A percentile compares a stretch with the other conserved stretches of the same genome.
Conservation (phyloP, 2,329 filamentous ascomycete genomes). For the Bimuria novae-zelandiae region DNA sequence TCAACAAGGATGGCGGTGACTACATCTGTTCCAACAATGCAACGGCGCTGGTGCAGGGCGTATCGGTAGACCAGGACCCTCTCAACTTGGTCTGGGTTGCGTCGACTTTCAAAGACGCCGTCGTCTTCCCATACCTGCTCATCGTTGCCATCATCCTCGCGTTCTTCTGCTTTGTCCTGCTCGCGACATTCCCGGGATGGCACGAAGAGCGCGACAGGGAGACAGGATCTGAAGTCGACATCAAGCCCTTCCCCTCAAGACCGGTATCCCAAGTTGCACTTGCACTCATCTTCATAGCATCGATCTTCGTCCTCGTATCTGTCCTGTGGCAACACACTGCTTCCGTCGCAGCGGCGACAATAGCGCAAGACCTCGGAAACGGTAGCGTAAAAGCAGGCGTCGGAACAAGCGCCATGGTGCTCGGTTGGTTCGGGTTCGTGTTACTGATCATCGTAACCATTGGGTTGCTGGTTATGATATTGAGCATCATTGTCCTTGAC, state of each 20-base stretch:
- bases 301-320: conserved; percentile 68
- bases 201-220: conserved; percentile 84
- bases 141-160: conserved; percentile 98
- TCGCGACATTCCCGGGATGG: conserved; percentile 97
- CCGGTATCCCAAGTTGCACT: conserved; percentile 91
- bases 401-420: conserved; percentile 92
- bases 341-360: conserved; percentile 90
- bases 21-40: conserved; percentile 98
- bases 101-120: conserved; percentile 95
- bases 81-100: conserved; percentile 97
- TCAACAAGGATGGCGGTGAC: conserved; percentile 85
- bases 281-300: conserved; percentile 80
- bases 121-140: conserved; percentile 97
- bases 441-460: conserved; percentile 94
- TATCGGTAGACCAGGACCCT: conserved; percentile 89
- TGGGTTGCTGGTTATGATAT: conserved; percentile 91
- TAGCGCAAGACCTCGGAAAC: conserved; percentile 91
- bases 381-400: conserved; percentile 85
- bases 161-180: conserved; percentile 91
- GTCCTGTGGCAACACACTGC: conserved; percentile 93
- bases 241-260: conserved; percentile 91
- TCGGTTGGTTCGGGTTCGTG: conserved; percentile 97
- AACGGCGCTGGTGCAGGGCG: conserved; percentile 85
- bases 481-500: conserved; percentile 83
- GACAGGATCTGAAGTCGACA: conserved; percentile 79